phyloP scores from a whole-genome alignment of 257 asterid species.

The Salvia hispanica region DNA sequence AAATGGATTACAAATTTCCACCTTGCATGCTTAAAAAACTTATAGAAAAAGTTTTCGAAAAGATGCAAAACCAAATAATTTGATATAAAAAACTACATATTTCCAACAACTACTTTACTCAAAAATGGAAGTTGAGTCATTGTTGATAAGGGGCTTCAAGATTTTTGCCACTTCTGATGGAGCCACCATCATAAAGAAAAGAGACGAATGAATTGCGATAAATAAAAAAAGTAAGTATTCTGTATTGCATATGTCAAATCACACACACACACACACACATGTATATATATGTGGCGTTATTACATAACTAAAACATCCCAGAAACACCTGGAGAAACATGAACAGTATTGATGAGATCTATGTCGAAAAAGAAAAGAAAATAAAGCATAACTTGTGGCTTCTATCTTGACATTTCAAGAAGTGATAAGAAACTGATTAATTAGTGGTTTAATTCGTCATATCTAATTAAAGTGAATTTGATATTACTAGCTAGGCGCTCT shows the following conservation, averaged over 20 bases:
- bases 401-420: conserved; percentile 20
- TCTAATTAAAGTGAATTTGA: neutral
- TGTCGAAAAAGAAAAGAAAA: neutral
- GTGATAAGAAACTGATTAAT: too few species aligned
- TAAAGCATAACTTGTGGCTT: conserved; percentile 5
- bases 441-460: neutral
- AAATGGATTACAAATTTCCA: too few species aligned
- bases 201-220: neutral
- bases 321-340: conserved; percentile 24
- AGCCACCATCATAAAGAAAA: conserved; percentile 5
- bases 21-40: too few species aligned
- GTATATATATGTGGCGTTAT: neutral
- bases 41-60: too few species aligned
- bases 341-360: neutral
- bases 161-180: conserved; percentile 21
- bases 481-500: neutral
- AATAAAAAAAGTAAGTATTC: neutral
- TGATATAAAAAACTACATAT: neutral
- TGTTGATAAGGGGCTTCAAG: conserved; percentile 4
- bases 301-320: neutral
- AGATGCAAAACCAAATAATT: too few species aligned
- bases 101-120: neutral
- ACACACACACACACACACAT: neutral
- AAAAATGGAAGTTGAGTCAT: conserved; percentile 6
- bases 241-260: conserved; percentile 24